A percentile compares a stretch with the other conserved stretches of the same genome.
These are phyloP conservation scores for Microbotryum scabiosae DNA, from an alignment of 1,284 basidiomycete genomes.

Conservation along the genomic window DNA sequence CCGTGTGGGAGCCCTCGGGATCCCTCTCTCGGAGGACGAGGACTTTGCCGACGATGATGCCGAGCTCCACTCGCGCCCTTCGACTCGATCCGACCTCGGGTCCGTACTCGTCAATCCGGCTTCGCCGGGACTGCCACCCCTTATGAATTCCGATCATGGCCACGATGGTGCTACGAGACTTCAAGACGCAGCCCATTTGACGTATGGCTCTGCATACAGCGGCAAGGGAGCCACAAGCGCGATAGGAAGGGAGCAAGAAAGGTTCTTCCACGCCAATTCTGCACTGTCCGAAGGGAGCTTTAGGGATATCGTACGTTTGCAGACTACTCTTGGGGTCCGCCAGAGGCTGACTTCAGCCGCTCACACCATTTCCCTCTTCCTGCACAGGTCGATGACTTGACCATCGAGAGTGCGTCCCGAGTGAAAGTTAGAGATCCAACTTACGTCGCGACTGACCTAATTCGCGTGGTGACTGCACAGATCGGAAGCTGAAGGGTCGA, in stretches of 20 bases:
- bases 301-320: conserved; percentile 15
- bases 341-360: too few species aligned
- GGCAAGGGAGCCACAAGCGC: background rate
- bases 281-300: conserved; percentile 15
- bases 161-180: conserved; percentile 6
- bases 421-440: background rate
- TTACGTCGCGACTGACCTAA: background rate
- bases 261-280: background rate
- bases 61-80: background rate
- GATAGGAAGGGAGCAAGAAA: background rate
- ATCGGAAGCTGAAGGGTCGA: conserved; percentile 13
- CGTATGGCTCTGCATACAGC: background rate
- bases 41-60: background rate
- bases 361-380: background rate
- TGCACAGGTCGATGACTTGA: conserved; percentile 20
- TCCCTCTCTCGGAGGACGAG: conserved; percentile 16
- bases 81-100: conserved; percentile 9
- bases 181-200: background rate
- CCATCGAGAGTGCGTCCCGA: conserved; percentile 12
- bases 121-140: background rate
- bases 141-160: conserved; percentile 2
- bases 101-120: conserved; percentile 9
- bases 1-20: conserved; percentile 14
- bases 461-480: background rate
- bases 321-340: too few species aligned